Evolutionary conservation across 139 green algal species (phyloP).

Genomic region (Eudorina sp.): DNA sequence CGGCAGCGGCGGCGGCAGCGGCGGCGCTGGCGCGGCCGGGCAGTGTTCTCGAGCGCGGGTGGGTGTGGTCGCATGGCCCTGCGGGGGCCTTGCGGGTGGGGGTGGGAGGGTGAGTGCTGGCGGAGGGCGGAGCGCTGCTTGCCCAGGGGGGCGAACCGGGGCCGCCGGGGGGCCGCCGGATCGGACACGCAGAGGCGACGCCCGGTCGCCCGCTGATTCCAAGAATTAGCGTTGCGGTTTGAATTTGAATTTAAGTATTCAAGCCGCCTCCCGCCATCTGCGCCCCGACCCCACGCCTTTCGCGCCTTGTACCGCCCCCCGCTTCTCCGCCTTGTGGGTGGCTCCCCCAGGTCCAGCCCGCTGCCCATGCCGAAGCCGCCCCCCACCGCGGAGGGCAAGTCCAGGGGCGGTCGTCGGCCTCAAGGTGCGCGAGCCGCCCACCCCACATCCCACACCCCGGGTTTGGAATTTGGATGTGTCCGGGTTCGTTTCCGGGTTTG

Average conservation of each 20-base stretch:
- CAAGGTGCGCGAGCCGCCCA: not conserved
- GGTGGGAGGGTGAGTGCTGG: not conserved
- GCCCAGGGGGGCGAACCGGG: no score
- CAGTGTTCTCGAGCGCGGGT: not conserved
- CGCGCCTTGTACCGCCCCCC: no score
- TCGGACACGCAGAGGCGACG: no score
- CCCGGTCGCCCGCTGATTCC: no score
- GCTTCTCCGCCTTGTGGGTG: no score
- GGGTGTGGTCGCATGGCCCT: not conserved
- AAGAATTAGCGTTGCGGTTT: no score
- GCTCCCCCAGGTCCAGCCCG: not conserved
- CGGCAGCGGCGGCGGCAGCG: not conserved
- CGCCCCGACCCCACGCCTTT: no score
- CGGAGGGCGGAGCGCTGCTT: no score
- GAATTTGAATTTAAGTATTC: no score
- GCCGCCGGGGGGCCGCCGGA: no score
- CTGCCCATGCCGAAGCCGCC: conserved; percentile 10
- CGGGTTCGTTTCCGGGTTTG: not conserved
- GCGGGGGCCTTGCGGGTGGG: not conserved
- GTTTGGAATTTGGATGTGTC: not conserved
- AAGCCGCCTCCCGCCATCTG: no score
- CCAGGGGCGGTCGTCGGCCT: not conserved
- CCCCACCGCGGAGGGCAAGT: not conserved
- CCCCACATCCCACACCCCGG: not conserved
- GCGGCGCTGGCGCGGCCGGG: conserved; percentile 5